Evolutionary conservation across 306 rosid species (phyloP).

Genomic region (Cucumis cinereus): DNA sequence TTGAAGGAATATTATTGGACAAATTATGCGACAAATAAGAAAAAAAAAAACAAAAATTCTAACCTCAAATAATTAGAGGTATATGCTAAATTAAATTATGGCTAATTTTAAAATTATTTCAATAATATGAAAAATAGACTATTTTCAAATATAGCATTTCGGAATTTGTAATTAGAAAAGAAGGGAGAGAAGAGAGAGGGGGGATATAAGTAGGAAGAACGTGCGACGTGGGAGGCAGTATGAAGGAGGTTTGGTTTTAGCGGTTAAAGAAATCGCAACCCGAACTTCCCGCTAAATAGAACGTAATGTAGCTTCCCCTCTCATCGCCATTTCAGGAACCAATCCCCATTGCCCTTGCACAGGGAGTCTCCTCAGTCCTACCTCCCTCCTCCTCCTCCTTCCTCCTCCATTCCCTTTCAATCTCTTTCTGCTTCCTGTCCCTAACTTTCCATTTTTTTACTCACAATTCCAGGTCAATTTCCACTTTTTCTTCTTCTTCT

Average conservation of each 20-base stretch:
- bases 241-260: background rate
- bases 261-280: background rate
- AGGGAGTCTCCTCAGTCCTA: background rate
- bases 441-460: background rate
- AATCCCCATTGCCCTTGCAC: background rate
- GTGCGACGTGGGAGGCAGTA: slow-evolving; percentile 23
- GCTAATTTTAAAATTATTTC: no score
- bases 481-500: background rate
- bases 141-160: no score
- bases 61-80: no score
- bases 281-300: slow-evolving; percentile 7
- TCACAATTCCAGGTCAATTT: slow-evolving; percentile 1
- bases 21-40: no score
- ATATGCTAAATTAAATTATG: no score
- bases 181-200: background rate
- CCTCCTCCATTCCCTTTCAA: background rate
- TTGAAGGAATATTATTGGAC: no score
- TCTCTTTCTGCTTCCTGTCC: background rate
- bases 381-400: background rate
- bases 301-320: slow-evolving; percentile 9
- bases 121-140: no score
- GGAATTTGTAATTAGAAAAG: no score
- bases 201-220: background rate
- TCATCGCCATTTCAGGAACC: background rate
- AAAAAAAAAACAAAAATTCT: no score